A percentile compares a stretch with the other conserved stretches of the same genome.
Evolutionary conservation across 2,329 filamentous ascomycete genomes (phyloP).

Genomic region (Pezicula rhizophila): DNA sequence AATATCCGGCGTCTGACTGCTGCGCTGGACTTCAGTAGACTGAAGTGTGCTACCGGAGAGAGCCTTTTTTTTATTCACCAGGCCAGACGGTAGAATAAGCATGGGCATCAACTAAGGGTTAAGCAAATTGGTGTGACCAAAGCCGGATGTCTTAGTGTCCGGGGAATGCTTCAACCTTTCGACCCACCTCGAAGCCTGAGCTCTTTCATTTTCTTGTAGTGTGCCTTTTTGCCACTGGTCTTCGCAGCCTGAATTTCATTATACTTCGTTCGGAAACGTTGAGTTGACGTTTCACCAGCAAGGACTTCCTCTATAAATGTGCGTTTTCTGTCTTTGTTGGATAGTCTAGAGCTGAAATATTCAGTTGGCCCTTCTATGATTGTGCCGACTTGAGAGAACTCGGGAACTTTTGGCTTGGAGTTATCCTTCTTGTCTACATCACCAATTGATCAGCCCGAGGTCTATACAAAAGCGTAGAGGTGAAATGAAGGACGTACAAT

Average conservation of each 20-base stretch:
- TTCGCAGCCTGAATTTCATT: slow-evolving; percentile 76
- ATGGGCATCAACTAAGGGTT: too few relatives aligned
- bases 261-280: slow-evolving; percentile 83
- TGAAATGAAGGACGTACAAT: slow-evolving; percentile 5
- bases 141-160: too few relatives aligned
- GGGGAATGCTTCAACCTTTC: neutral
- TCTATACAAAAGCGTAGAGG: neutral
- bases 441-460: neutral
- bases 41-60: too few relatives aligned
- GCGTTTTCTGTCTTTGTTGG: slow-evolving; percentile 80
- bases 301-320: slow-evolving; percentile 84
- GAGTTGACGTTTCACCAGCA: slow-evolving; percentile 55
- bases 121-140: too few relatives aligned
- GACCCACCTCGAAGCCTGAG: slow-evolving; percentile 34
- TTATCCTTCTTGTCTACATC: slow-evolving; percentile 54
- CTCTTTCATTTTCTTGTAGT: slow-evolving; percentile 74
- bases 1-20: too few relatives aligned
- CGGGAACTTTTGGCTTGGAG: slow-evolving; percentile 60
- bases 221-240: slow-evolving; percentile 79
- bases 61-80: too few relatives aligned
- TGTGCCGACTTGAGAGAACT: slow-evolving; percentile 84
- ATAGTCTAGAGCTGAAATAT: slow-evolving; percentile 73
- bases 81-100: too few relatives aligned
- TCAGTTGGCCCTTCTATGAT: slow-evolving; percentile 86
- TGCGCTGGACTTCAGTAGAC: too few relatives aligned